Conservation (phyloP, 768 basidiomycete species). For the Pleurotus platypus region DNA sequence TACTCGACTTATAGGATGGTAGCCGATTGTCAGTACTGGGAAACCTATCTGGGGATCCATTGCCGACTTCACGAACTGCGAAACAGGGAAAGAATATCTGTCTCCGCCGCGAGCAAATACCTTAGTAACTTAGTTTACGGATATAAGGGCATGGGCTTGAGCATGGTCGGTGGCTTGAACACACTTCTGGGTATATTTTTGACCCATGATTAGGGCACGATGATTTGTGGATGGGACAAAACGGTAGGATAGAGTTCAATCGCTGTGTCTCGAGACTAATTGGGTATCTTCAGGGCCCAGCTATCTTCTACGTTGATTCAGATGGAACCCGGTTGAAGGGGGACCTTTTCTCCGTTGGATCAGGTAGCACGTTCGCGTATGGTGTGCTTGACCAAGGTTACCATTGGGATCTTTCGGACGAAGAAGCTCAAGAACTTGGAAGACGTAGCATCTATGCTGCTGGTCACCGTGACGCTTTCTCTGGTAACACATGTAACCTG, state of each 20-base stretch:
- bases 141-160: conserved; percentile 99
- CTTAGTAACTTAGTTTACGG: conserved; percentile 95
- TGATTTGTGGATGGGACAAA: conserved; percentile 99
- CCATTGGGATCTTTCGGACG: conserved; percentile 87
- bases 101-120: conserved; percentile 98
- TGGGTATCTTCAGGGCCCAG: conserved; percentile 61
- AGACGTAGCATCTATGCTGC: conserved; percentile 94
- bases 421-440: conserved; percentile 92
- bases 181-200: no score
- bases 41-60: conserved; percentile 97
- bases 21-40: conserved; percentile 98
- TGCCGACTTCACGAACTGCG: conserved; percentile 95
- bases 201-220: conserved; percentile 72
- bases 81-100: conserved; percentile 95
- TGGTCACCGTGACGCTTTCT: conserved; percentile 94
- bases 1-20: conserved; percentile 7
- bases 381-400: conserved; percentile 97
- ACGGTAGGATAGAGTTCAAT: conserved; percentile 51
- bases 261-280: not conserved
- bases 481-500: conserved; percentile 93
- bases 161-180: conserved; percentile 69
- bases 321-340: conserved; percentile 96
- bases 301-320: conserved; percentile 96
- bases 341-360: conserved; percentile 97
- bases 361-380: conserved; percentile 98